phyloP scores from a whole-genome alignment of 768 basidiomycete species.

The Russula ochroleuca region DNA sequence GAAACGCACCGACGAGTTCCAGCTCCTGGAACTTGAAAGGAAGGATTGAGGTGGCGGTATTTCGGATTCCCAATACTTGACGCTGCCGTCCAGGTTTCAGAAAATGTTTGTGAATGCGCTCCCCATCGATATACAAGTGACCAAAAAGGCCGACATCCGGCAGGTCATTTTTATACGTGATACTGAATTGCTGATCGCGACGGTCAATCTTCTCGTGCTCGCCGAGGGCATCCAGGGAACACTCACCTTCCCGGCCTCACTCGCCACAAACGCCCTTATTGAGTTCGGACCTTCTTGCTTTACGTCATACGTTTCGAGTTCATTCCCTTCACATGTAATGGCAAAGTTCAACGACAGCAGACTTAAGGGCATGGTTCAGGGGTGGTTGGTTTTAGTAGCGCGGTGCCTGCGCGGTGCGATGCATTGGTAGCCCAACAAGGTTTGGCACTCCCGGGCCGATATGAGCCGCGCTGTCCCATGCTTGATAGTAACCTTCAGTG shows the following conservation, averaged over 20 bases:
- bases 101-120: too few relatives aligned
- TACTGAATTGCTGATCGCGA: conserved; percentile 5
- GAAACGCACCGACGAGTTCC: background rate
- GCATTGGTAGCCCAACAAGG: too few relatives aligned
- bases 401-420: too few relatives aligned
- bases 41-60: background rate
- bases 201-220: background rate
- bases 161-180: background rate
- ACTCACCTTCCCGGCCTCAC: background rate
- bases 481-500: too few relatives aligned
- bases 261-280: background rate
- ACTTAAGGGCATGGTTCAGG: too few relatives aligned
- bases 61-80: background rate
- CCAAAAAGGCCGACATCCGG: background rate
- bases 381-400: too few relatives aligned
- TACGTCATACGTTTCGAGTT: background rate
- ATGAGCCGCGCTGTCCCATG: too few relatives aligned
- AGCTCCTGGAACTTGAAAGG: conserved; percentile 14
- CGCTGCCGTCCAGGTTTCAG: background rate
- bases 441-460: too few relatives aligned
- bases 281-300: background rate
- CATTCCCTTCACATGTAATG: background rate
- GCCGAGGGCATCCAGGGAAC: background rate
- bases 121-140: background rate
- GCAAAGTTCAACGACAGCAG: background rate